Evolutionary conservation across 306 rosid genomes (phyloP).

Genomic region (Castanopsis chinensis): DNA sequence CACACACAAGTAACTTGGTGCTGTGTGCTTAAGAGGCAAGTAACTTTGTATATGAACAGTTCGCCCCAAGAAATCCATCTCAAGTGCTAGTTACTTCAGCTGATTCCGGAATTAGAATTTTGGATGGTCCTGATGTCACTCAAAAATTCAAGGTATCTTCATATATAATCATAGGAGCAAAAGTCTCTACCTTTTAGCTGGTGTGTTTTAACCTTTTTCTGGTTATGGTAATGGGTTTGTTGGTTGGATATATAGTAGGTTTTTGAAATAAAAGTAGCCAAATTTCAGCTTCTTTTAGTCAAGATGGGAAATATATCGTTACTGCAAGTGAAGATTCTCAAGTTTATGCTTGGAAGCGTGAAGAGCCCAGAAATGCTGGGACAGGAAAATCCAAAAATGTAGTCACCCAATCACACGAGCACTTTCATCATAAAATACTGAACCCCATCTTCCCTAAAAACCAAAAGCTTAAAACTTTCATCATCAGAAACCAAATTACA

Average conservation of each 20-base stretch:
- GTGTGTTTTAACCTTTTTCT: not conserved
- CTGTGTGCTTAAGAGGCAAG: not conserved
- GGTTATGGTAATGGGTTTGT: not conserved
- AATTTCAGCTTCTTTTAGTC: constrained; percentile 69
- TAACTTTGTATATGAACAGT: constrained; percentile 36
- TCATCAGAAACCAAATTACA: no score
- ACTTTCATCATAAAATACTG: constrained; percentile 28
- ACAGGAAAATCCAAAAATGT: constrained; percentile 35
- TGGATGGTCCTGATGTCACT: constrained; percentile 52
- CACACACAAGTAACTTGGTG: not conserved
- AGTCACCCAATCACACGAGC: constrained; percentile 40
- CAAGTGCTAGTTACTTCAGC: constrained; percentile 76
- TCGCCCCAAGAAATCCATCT: constrained; percentile 54
- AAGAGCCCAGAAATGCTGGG: constrained; percentile 36
- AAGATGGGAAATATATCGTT: constrained; percentile 61
- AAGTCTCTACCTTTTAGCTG: no score
- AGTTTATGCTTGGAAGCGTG: constrained; percentile 68
- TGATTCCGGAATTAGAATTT: constrained; percentile 71
- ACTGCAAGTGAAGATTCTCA: constrained; percentile 90
- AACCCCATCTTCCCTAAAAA: no score
- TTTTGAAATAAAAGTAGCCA: constrained; percentile 75
- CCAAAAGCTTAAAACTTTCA: no score
- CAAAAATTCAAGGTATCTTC: constrained; percentile 66
- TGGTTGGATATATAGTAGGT: constrained; percentile 37
- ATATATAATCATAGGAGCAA: not conserved